Evolutionary conservation across 306 rosid genomes (phyloP).

Genomic region (Herpetospermum pedunculosum): DNA sequence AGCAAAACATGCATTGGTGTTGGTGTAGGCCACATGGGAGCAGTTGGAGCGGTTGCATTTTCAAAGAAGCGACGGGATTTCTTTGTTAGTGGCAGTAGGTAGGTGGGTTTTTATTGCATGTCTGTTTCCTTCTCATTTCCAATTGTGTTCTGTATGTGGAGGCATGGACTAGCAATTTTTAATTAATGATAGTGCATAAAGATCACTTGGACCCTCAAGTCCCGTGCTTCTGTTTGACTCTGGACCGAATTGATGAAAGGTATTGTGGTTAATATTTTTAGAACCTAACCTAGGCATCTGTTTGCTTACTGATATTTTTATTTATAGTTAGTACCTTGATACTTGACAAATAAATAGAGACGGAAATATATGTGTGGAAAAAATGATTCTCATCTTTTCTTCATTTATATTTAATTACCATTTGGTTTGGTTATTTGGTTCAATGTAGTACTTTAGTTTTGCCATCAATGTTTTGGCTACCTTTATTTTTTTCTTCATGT

Average conservation of each 20-base stretch:
- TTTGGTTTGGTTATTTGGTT: neutral
- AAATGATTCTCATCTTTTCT: neutral
- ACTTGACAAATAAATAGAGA: neutral
- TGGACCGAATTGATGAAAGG: neutral
- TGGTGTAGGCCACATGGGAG: slow-evolving; percentile 80
- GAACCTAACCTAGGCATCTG: neutral
- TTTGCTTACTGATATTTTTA: neutral
- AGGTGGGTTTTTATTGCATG: slow-evolving; percentile 16
- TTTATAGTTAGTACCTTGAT: neutral
- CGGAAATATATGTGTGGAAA: neutral
- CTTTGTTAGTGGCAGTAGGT: slow-evolving; percentile 96
- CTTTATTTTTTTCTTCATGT: neutral
- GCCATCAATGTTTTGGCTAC: neutral
- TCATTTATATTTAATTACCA: neutral
- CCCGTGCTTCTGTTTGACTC: neutral
- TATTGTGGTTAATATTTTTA: neutral
- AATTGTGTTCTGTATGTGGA: neutral
- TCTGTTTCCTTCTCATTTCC: neutral
- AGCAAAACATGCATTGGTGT: slow-evolving; percentile 66
- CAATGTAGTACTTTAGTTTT: neutral
- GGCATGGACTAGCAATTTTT: neutral
- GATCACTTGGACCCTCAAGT: neutral
- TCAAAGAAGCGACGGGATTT: slow-evolving; percentile 60
- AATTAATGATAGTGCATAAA: neutral
- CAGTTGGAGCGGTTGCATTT: slow-evolving; percentile 87